Evolutionary conservation across 495 filamentous ascomycete genomes (phyloP), one percentile per base, ranked within the genome.

Genomic region (Sporormia fimetaria): DNA sequence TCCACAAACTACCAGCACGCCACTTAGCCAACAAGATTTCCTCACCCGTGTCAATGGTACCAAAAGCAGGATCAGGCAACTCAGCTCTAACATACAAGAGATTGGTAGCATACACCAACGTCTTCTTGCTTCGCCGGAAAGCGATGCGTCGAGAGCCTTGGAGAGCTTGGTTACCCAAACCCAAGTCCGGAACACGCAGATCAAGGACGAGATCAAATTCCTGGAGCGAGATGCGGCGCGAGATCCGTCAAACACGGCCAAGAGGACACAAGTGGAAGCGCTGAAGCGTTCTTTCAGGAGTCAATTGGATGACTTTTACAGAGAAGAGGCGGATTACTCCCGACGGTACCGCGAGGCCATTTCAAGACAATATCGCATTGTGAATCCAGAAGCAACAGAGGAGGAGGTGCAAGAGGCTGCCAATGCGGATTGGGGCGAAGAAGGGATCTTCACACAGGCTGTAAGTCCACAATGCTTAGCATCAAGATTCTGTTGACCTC

Each of bases 401-500:
- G 58, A 60, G 9, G 76, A 83, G 57, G 71, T 82, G 32, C 62
- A 64, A 11, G 63, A 77, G 54, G 79, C 80, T 3, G 58, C 66
- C n/a, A 65, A 78, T 48, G 67, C 74, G 24, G 73, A 83, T 58
- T 81, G 76, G 71, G 76, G 75, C 15, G 68, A 81, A 42, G 80
- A 83, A 57, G 79, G 80, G 47, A 74, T 85, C 42, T 85, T 84
- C 65, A 77, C 81, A 60, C 74, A 71, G 27, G 80, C 80, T 32
- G 80, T 83, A 70, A 40, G 75, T 65, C 31, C n/a, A n/a, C 35
- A 31, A 28, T 24, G n/a, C 23, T 4, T 27, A 31, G 11, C 31
- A n/a, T 20, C 7, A 7, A 27, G 25, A 8, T 7, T 7, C 31
- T 33, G 10, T 7, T n/a, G n/a, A n/a, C n/a, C n/a, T 29, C 21